Evolutionary conservation across 495 filamentous ascomycete genomes (phyloP).

Genomic region (Parathielavia hyrcaniae): DNA sequence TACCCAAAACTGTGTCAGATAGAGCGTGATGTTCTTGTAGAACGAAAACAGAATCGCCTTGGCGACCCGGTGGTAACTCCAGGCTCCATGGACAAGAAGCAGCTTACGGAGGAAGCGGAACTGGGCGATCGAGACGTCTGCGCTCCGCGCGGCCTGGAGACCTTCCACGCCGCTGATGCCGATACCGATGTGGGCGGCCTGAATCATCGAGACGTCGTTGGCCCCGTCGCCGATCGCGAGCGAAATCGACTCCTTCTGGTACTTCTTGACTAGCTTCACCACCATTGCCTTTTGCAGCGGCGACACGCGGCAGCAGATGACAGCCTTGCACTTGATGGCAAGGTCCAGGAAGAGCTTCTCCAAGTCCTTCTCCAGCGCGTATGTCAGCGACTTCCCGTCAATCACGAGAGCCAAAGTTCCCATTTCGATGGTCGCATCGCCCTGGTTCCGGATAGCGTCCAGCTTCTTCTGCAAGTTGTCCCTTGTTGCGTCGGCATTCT

Average conservation of each 20-base stretch:
- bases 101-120: conserved; percentile 95
- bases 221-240: conserved; percentile 96
- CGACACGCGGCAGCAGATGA: conserved; percentile 97
- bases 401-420: conserved; percentile 93
- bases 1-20: conserved; percentile 99
- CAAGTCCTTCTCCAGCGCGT: conserved; percentile 85
- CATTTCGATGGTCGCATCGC: conserved; percentile 63
- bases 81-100: conserved; percentile 90
- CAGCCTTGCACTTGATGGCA: conserved; percentile 93
- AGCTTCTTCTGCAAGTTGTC: conserved; percentile 90
- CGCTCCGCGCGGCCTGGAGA: conserved; percentile 94
- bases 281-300: conserved; percentile 98
- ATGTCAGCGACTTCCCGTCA: conserved; percentile 92
- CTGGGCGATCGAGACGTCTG: conserved; percentile 93
- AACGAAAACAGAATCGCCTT: conserved; percentile 97
- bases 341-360: conserved; percentile 92
- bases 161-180: conserved; percentile 97
- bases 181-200: conserved; percentile 96
- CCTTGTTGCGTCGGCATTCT: conserved; percentile 63
- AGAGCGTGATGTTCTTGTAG: conserved; percentile 98
- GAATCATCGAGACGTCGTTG: conserved; percentile 99
- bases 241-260: conserved; percentile 77
- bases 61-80: conserved; percentile 95
- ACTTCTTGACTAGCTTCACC: conserved; percentile 96
- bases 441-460: conserved; percentile 74